phyloP scores from a whole-genome alignment of 2,329 filamentous ascomycete genomes.

The Madurella fahalii region DNA sequence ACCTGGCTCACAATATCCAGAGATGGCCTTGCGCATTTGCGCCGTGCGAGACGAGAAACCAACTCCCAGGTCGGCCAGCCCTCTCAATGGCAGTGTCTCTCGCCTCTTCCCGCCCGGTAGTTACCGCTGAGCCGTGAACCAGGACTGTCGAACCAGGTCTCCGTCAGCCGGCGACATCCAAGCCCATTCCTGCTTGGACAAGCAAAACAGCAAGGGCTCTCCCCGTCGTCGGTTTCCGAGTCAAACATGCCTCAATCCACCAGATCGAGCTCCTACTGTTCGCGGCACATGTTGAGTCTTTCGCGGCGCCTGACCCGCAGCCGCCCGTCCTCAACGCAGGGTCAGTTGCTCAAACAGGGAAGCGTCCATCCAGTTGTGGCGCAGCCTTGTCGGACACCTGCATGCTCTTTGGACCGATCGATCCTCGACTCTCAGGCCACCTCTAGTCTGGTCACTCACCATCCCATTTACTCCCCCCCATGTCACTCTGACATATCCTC shows the following conservation, averaged over 20 bases:
- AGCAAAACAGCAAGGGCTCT: background rate
- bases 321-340: background rate
- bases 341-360: background rate
- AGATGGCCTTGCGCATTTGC: background rate
- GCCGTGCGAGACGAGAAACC: constrained; percentile 1
- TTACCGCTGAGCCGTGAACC: constrained; percentile 1
- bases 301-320: background rate
- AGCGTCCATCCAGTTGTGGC: background rate
- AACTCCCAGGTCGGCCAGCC: constrained; percentile 12
- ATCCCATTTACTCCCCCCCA: background rate
- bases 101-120: constrained; percentile 27
- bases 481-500: background rate
- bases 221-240: background rate
- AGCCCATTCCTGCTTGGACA: background rate
- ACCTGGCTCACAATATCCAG: background rate
- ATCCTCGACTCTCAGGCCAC: background rate
- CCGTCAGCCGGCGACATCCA: background rate
- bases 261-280: background rate
- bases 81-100: constrained; percentile 8
- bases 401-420: background rate
- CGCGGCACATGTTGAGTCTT: background rate
- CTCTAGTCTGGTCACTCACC: background rate
- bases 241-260: background rate
- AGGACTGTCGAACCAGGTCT: constrained; percentile 11
- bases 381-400: background rate